Conservation (phyloP, 2,329 filamentous ascomycete genomes). For the Colletotrichum agaves region DNA sequence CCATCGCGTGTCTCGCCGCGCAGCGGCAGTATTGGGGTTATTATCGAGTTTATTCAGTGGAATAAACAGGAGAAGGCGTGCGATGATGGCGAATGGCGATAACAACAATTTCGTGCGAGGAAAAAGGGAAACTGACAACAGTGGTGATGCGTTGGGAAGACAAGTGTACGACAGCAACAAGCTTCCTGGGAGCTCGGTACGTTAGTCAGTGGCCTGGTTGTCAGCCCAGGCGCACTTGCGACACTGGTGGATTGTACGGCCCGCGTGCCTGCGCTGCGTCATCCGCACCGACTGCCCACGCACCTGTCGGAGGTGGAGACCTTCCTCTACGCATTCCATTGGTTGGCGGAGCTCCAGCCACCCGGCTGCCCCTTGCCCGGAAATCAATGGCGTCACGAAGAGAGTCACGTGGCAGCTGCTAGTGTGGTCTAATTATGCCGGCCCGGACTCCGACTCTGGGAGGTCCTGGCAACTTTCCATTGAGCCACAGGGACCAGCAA, state of each 20-base stretch:
- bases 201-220: conserved; percentile 18
- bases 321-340: conserved; percentile 18
- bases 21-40: conserved; percentile 22
- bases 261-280: conserved; percentile 30
- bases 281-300: conserved; percentile 21
- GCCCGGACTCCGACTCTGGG: no score
- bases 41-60: neutral
- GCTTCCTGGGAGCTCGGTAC: conserved; percentile 29
- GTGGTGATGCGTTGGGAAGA: conserved; percentile 12
- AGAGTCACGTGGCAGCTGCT: conserved; percentile 22
- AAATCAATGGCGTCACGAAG: conserved; percentile 31
- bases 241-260: conserved; percentile 7
- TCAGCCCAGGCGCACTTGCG: conserved; percentile 27
- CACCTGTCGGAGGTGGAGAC: conserved; percentile 7
- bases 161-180: conserved; percentile 10
- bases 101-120: neutral
- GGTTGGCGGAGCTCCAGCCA: conserved; percentile 16
- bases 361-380: neutral
- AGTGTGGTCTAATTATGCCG: neutral
- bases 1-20: conserved; percentile 31
- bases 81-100: neutral
- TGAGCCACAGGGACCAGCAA: no score
- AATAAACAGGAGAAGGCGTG: neutral
- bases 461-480: no score
- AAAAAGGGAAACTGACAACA: neutral